Evolutionary conservation across 495 filamentous ascomycete genomes (phyloP).

Genomic region (Hypomontagnella submonticulosa): DNA sequence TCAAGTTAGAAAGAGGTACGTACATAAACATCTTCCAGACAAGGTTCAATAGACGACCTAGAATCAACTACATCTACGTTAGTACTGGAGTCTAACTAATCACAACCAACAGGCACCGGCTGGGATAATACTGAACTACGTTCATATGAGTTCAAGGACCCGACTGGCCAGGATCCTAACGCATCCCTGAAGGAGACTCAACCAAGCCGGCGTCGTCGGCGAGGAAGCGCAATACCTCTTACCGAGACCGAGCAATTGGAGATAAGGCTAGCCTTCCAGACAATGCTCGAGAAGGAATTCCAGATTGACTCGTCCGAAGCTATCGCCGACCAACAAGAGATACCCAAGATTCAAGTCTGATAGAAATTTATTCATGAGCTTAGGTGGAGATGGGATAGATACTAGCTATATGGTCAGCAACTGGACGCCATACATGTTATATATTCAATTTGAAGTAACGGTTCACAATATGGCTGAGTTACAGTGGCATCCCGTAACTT

Average conservation of each 20-base stretch:
- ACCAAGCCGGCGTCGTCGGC: slow-evolving; percentile 63
- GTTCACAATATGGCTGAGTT: too few species aligned
- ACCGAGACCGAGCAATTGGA: slow-evolving; percentile 58
- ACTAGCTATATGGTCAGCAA: too few species aligned
- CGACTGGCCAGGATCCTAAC: slow-evolving; percentile 65
- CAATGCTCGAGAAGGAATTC: slow-evolving; percentile 40
- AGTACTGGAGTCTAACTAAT: background rate
- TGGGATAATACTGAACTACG: slow-evolving; percentile 89
- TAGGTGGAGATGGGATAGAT: too few species aligned
- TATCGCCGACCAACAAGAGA: slow-evolving; percentile 14
- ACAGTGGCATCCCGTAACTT: too few species aligned
- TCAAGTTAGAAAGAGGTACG: slow-evolving; percentile 65
- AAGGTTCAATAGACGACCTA: background rate
- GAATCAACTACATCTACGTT: background rate
- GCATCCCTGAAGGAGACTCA: slow-evolving; percentile 69
- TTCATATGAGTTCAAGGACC: slow-evolving; percentile 73
- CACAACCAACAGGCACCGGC: slow-evolving; percentile 68
- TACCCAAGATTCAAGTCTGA: background rate
- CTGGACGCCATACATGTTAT: too few species aligned
- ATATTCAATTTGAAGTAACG: too few species aligned
- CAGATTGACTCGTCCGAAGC: slow-evolving; percentile 7
- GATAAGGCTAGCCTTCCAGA: slow-evolving; percentile 49
- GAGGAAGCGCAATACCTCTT: slow-evolving; percentile 59
- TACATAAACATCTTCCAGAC: background rate
- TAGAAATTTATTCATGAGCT: background rate